Evolutionary conservation across 768 basidiomycete genomes (phyloP).

Genomic region (Panus rudis): DNA sequence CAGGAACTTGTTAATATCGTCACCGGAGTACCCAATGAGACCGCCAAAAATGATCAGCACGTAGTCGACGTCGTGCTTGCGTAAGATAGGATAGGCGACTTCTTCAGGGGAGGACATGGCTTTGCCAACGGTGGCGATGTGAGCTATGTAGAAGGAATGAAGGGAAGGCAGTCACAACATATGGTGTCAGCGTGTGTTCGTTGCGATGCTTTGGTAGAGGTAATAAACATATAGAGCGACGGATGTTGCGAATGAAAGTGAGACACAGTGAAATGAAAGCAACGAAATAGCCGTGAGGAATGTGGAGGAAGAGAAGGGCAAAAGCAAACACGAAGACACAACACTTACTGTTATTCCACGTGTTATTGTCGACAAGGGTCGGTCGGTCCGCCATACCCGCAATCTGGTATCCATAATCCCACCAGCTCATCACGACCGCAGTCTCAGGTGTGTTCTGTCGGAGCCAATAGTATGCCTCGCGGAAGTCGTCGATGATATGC

Average conservation of each 20-base stretch:
- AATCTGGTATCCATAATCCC: conserved; percentile 99
- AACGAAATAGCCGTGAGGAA: conserved; percentile 1
- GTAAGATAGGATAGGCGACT: conserved; percentile 92
- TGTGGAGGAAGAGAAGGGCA: not conserved
- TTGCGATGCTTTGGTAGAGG: no score
- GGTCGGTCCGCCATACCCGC: conserved; percentile 98
- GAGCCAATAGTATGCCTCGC: conserved; percentile 99
- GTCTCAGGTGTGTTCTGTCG: conserved; percentile 90
- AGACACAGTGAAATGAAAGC: not conserved
- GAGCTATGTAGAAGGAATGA: conserved; percentile 56
- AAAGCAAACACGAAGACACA: not conserved
- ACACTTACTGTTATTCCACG: conserved; percentile 94
- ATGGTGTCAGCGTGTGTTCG: no score
- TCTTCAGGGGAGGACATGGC: conserved; percentile 95
- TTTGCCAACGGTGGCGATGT: conserved; percentile 98
- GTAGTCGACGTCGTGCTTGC: conserved; percentile 97
- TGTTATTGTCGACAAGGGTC: conserved; percentile 97
- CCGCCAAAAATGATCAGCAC: conserved; percentile 97
- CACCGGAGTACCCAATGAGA: conserved; percentile 92
- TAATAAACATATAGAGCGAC: no score
- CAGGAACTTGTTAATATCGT: conserved; percentile 99
- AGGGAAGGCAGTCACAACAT: no score
- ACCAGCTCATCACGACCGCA: conserved; percentile 97
- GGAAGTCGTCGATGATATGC: conserved; percentile 97
- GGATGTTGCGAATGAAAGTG: no score